A percentile compares a stretch with the other conserved stretches of the same genome.
Evolutionary conservation across 768 basidiomycete genomes (phyloP).

Genomic region (Piloderma croceum): DNA sequence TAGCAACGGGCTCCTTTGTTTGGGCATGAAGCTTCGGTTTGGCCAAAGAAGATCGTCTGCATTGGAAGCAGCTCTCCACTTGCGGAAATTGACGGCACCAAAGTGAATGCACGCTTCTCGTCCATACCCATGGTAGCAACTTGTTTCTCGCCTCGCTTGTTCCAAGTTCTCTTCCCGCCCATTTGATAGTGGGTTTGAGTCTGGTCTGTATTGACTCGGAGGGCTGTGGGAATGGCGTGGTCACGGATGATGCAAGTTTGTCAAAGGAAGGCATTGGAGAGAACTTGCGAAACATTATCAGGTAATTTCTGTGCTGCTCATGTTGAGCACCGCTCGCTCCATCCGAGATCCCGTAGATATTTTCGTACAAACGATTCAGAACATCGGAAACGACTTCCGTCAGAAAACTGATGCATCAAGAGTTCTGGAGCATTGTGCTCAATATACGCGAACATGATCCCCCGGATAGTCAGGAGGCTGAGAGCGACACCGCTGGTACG

Average conservation of each 20-base stretch:
- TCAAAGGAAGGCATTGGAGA: slow-evolving; percentile 14
- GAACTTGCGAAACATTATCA: slow-evolving; percentile 18
- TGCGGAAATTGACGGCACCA: slow-evolving; percentile 27
- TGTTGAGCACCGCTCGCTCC: slow-evolving; percentile 25
- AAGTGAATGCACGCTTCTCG: slow-evolving; percentile 39
- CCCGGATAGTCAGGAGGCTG: slow-evolving; percentile 20
- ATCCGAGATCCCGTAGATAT: slow-evolving; percentile 20
- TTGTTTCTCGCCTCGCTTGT: slow-evolving; percentile 26
- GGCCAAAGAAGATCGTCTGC: slow-evolving; percentile 32
- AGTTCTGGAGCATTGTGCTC: slow-evolving; percentile 19
- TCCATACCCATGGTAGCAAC: slow-evolving; percentile 29
- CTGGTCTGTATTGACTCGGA: slow-evolving; percentile 34
- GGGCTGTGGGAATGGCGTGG: slow-evolving; percentile 18
- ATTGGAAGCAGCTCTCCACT: slow-evolving; percentile 30
- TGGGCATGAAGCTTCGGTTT: slow-evolving; percentile 22
- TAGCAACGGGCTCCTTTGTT: slow-evolving; percentile 7
- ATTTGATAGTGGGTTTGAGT: slow-evolving; percentile 25
- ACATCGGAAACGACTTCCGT: slow-evolving; percentile 25
- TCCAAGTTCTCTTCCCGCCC: slow-evolving; percentile 25
- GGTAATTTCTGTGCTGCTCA: slow-evolving; percentile 33
- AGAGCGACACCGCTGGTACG: slow-evolving; percentile 18
- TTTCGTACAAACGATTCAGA: slow-evolving; percentile 22
- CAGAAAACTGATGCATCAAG: slow-evolving; percentile 15
- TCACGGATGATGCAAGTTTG: slow-evolving; percentile 21
- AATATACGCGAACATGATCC: slow-evolving; percentile 25